Evolutionary conservation across 2,329 filamentous ascomycete species (phyloP), one percentile per base, ranked within the genome.

Genomic region (Fusarium circinatum): DNA sequence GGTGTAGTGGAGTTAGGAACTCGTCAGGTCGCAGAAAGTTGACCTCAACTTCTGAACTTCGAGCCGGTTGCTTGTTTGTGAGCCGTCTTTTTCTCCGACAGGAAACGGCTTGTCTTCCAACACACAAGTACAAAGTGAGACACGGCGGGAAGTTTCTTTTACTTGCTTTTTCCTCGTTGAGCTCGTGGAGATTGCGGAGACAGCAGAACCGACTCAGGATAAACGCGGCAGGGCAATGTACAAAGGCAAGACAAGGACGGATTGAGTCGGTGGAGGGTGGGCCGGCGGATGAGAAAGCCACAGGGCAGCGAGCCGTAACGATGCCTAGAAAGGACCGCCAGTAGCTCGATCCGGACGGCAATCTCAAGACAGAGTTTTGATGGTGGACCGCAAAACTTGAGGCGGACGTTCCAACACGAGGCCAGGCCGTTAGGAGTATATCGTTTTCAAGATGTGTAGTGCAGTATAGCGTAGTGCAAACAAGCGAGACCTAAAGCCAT

Each of bases 151-250:
- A 71, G 65, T 65, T 76, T 73, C 63, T 60, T 70, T 60, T 64
- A 66, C 58, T 73, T 78, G 69, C 71, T 77, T 76, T 75, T 77
- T 68, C 36, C 68, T 74, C 60, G 59, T 57, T 65, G 63, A 65
- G 70, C 68, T 75, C 76, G 76, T 77, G 66, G 74, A 67, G 64
- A 76, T 70, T 71, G 71, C 73, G 70, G 73, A 77, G 71, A 71
- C 67, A 64, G 63, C 30, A 75, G 47, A 60, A 30, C 48, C 51
- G 63, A 59, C 66, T 54, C 58, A 73, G 67, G 65, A 62, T 62
- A 72, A 73, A 75, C 41, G 68, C 65, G 58, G 64, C 72, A 74
- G 58, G 62, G 71, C 51, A 72, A 59, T 60, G 52, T 57, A 71
- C 69, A 54, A 70, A 66, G 49, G 48, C 62, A 63, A 71, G 54